These are phyloP conservation scores for Hyphopichia khmerensis DNA, from an alignment of 1,139 yeast species.

Conservation along the genomic window DNA sequence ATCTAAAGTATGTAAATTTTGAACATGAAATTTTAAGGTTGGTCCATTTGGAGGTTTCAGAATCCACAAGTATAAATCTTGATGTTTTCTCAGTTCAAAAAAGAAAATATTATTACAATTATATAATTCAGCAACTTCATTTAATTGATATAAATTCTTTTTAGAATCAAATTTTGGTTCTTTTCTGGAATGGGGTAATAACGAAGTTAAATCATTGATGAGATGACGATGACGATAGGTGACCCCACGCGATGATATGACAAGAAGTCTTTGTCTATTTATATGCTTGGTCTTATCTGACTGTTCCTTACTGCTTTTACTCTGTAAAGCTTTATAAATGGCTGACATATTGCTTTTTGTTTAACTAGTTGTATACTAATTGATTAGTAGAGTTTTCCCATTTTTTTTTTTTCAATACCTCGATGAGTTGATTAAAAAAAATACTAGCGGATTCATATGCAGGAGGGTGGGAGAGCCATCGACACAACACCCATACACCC, in stretches of 20 bases:
- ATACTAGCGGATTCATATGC: too few species aligned
- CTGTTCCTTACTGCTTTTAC: constrained; percentile 42
- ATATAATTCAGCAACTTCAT: constrained; percentile 94
- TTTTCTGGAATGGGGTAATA: constrained; percentile 93
- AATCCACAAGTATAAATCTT: constrained; percentile 91
- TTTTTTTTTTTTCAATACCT: not conserved
- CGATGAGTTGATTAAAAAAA: too few species aligned
- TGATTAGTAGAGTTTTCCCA: not conserved
- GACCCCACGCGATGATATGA: constrained; percentile 93
- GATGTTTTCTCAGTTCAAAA: constrained; percentile 96
- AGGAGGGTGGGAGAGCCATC: too few species aligned
- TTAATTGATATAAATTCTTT: constrained; percentile 81
- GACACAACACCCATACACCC: too few species aligned
- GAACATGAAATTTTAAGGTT: constrained; percentile 88
- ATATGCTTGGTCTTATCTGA: constrained; percentile 55
- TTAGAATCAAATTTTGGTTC: constrained; percentile 96
- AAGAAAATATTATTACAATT: constrained; percentile 94
- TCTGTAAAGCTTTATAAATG: constrained; percentile 67
- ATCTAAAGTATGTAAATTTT: constrained; percentile 93
- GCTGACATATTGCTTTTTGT: constrained; percentile 59
- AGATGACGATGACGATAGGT: constrained; percentile 94
- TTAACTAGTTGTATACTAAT: too few species aligned
- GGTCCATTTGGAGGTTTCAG: constrained; percentile 99
- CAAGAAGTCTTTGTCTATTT: constrained; percentile 78
- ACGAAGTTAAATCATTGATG: constrained; percentile 72